Evolutionary conservation across 495 filamentous ascomycete genomes (phyloP).

Genomic region (Lichina pygmaea): DNA sequence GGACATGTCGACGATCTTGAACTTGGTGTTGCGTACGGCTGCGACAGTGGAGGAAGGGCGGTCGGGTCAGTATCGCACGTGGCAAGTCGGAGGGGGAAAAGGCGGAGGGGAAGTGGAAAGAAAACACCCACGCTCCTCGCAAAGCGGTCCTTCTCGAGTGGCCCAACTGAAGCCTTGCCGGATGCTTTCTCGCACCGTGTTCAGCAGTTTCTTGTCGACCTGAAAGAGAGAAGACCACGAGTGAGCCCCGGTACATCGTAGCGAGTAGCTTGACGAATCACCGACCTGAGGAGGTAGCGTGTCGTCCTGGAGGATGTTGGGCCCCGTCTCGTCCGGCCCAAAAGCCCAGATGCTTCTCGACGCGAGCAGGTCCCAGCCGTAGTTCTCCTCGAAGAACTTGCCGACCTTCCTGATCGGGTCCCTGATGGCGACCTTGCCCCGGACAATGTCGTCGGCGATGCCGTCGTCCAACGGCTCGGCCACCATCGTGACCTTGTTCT

Average conservation of each 20-base stretch:
- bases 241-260: too few species aligned
- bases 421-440: slow-evolving; percentile 66
- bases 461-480: slow-evolving; percentile 86
- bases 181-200: slow-evolving; percentile 67
- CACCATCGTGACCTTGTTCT: slow-evolving; percentile 97
- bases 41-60: slow-evolving; percentile 3
- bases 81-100: not conserved
- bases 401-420: slow-evolving; percentile 83
- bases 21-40: slow-evolving; percentile 87
- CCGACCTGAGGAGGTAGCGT: slow-evolving; percentile 57
- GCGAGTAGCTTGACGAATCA: slow-evolving; percentile 1
- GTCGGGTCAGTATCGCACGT: slow-evolving; percentile 4
- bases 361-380: slow-evolving; percentile 88
- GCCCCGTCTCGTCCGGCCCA: slow-evolving; percentile 81
- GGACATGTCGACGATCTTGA: slow-evolving; percentile 73
- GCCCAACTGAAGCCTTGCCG: slow-evolving; percentile 93
- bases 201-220: slow-evolving; percentile 76
- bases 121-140: slow-evolving; percentile 69
- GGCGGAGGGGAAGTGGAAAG: not conserved
- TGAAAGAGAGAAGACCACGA: slow-evolving; percentile 9
- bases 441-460: slow-evolving; percentile 88
- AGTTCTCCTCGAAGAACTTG: slow-evolving; percentile 91
- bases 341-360: slow-evolving; percentile 96
- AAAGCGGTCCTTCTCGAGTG: slow-evolving; percentile 78
- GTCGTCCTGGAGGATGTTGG: slow-evolving; percentile 92